Base-by-base conservation (phyloP, 2,329 filamentous ascomycete genomes). In the Neopestalotiopsis rosae region DNA sequence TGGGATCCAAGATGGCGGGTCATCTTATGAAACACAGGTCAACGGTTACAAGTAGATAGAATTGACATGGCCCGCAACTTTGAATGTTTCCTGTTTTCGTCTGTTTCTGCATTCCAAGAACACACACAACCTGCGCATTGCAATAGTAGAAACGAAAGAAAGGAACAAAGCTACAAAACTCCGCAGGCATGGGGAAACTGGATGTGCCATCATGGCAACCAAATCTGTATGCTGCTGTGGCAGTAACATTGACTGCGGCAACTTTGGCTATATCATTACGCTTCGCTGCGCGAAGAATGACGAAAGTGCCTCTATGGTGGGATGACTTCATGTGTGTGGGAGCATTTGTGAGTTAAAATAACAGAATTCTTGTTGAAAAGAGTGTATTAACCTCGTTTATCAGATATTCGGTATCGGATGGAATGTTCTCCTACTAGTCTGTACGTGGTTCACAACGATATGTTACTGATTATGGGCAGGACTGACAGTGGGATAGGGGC, bases 261-360 rank as follows among this genome's bases (percentile, higher is more conserved):
- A 32, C 65, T 13, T 2, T 67, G 17, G 56, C 65, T 20, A 24
- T 67, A 49, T 30, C 30, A n/a, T 61, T 59, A 13, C 65, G 65
- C 10, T 52, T 67, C n/a, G 24, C 42, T 4, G 65, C 65, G n/a
- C 49, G 65, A 38, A 40, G 65, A 13, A 67, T 52, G 52, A 67
- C 65, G 12, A 59, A 61, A n/a, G 65, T 67, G 24, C 65, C 65
- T 6, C 20, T 67, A 13, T 67, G 65, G 65, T 67, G 57, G 52
- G 65, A 67, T 38, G 65, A 67, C 34, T 67, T 59, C 34, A 40
- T 67, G 52, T 67, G 52, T 32, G 59, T 67, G 17, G 34, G 56
- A 59, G 52, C 65, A 45, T 67, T 42, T 30, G 65, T 67, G 14
- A 42, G 65, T 61, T 45, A 7, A 30, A n/a, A n/a, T 24, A 17